Evolutionary conservation across 148 eudicot species (phyloP).

Genomic region (Suaeda aralocaspica): DNA sequence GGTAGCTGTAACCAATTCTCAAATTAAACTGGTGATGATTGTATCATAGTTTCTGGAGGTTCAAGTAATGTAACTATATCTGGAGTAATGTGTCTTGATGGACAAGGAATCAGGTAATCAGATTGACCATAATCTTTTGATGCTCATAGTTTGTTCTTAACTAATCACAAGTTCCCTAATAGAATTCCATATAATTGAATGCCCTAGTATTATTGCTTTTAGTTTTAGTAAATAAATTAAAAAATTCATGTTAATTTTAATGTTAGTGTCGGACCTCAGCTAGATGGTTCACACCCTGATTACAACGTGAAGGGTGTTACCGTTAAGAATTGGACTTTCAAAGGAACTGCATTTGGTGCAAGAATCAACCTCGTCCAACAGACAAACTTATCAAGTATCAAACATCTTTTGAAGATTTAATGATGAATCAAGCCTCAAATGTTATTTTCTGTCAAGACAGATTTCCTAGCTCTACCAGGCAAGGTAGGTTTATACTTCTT

Average conservation of each 20-base stretch:
- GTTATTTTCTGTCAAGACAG: conserved; percentile 55
- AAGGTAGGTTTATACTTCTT: too few species aligned
- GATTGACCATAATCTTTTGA: background rate
- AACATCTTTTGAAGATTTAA: conserved; percentile 39
- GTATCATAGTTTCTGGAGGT: conserved; percentile 58
- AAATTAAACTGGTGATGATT: conserved; percentile 62
- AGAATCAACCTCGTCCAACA: conserved; percentile 50
- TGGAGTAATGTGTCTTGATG: conserved; percentile 44
- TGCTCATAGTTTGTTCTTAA: too few species aligned
- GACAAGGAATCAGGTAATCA: conserved; percentile 61
- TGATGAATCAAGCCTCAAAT: conserved; percentile 35
- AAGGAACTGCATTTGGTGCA: conserved; percentile 47
- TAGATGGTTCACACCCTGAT: conserved; percentile 20
- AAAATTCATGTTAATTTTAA: too few species aligned
- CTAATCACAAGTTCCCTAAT: too few species aligned
- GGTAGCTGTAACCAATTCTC: conserved; percentile 22
- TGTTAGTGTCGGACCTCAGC: conserved; percentile 44
- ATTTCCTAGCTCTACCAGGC: conserved; percentile 29
- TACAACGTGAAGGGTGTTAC: conserved; percentile 29
- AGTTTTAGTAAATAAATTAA: too few species aligned
- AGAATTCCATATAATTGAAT: too few species aligned
- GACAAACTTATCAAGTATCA: conserved; percentile 22
- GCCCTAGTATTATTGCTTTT: too few species aligned
- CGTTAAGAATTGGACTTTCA: conserved; percentile 46
- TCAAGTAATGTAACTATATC: conserved; percentile 26